Conservation (phyloP, 441 rosid species). For the Eutrema salsugineum region DNA sequence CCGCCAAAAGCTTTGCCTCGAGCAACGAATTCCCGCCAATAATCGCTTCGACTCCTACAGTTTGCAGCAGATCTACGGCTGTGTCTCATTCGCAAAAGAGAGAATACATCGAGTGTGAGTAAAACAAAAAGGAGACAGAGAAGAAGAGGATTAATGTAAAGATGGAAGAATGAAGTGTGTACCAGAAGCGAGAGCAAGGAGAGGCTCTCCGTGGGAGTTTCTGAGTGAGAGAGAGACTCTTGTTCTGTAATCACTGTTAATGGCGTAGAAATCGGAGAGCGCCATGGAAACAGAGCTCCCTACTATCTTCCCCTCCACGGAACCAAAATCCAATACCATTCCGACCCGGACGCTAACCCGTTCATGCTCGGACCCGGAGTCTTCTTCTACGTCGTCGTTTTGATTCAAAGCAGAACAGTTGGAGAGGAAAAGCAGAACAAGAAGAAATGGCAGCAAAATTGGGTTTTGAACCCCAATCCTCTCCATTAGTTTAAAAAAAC, state of each 20-base stretch:
- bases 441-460: not conserved
- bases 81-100: not conserved
- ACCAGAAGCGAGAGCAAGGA: constrained; percentile 31
- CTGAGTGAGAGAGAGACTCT: constrained; percentile 20
- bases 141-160: not conserved
- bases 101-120: not conserved
- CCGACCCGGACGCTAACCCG: constrained; percentile 4
- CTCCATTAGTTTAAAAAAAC: not conserved
- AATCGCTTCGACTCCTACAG: constrained; percentile 27
- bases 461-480: not conserved
- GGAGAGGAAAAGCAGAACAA: not conserved
- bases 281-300: constrained; percentile 30
- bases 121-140: not conserved
- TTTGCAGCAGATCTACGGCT: constrained; percentile 25
- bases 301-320: constrained; percentile 30
- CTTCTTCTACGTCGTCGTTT: not conserved
- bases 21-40: constrained; percentile 28
- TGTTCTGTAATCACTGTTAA: constrained; percentile 27
- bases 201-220: constrained; percentile 32
- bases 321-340: constrained; percentile 31
- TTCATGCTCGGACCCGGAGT: not conserved
- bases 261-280: constrained; percentile 31
- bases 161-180: not conserved
- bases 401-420: not conserved
- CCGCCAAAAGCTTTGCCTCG: constrained; percentile 31